phyloP scores from a whole-genome alignment of 2,329 filamentous ascomycete species.

The Aureobasidium mangrovei region DNA sequence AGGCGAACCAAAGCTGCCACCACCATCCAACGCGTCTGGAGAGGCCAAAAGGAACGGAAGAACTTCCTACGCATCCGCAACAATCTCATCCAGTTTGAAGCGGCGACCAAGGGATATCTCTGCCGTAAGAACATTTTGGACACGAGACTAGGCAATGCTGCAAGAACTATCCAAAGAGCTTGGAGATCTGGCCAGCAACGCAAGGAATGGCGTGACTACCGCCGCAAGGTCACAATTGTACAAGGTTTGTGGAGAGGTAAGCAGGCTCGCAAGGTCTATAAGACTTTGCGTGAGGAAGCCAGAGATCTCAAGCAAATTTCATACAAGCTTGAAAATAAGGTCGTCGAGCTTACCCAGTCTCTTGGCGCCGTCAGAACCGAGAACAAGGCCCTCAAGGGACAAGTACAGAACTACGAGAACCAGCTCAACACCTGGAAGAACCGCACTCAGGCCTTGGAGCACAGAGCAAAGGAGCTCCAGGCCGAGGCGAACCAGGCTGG shows the following conservation, averaged over 20 bases:
- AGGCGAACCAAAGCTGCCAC: constrained; percentile 80
- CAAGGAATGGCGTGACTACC: constrained; percentile 76
- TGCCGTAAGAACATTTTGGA: constrained; percentile 88
- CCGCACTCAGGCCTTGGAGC: constrained; percentile 81
- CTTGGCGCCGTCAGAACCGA: constrained; percentile 86
- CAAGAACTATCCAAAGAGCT: constrained; percentile 76
- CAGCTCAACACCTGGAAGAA: constrained; percentile 96
- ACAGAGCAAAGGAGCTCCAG: constrained; percentile 85
- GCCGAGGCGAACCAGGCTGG: constrained; percentile 95
- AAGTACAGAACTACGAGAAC: constrained; percentile 91
- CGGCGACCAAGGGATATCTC: constrained; percentile 83
- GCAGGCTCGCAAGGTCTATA: constrained; percentile 73
- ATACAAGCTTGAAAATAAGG: constrained; percentile 99
- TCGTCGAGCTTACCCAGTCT: constrained; percentile 92
- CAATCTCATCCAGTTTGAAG: constrained; percentile 81
- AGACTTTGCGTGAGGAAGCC: constrained; percentile 85
- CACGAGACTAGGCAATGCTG: constrained; percentile 85
- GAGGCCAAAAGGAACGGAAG: constrained; percentile 82
- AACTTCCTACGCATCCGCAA: constrained; percentile 67
- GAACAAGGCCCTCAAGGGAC: constrained; percentile 79
- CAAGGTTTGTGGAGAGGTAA: constrained; percentile 91
- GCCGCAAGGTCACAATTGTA: constrained; percentile 78
- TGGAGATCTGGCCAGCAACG: constrained; percentile 78
- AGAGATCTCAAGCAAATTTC: constrained; percentile 98
- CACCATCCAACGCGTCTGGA: constrained; percentile 91